Evolutionary conservation across 257 asterid genomes (phyloP).

Genomic region (Solanum medicagineum): DNA sequence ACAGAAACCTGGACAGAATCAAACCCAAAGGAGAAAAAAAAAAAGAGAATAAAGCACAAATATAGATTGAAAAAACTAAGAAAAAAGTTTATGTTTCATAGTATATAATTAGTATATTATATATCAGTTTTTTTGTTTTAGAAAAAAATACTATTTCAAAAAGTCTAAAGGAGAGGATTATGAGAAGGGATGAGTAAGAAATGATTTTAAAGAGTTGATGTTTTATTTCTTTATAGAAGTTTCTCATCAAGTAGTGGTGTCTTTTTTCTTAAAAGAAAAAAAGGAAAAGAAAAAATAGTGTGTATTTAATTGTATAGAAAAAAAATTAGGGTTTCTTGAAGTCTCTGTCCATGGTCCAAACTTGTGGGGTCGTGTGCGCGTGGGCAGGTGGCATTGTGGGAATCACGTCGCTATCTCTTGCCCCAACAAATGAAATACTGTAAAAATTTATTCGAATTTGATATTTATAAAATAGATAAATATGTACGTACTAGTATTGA

Average conservation of each 20-base stretch:
- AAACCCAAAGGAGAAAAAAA: not conserved
- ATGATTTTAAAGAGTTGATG: not conserved
- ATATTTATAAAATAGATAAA: too few relatives aligned
- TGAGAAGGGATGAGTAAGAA: not conserved
- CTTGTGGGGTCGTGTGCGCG: conserved; percentile 40
- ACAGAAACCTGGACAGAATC: conserved; percentile 1
- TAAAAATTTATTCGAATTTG: not conserved
- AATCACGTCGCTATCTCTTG: conserved; percentile 35
- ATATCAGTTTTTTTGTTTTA: not conserved
- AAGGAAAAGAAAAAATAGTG: not conserved
- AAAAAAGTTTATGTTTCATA: not conserved
- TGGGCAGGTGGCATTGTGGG: conserved; percentile 21
- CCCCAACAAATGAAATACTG: not conserved
- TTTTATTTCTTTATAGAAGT: not conserved
- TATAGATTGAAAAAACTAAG: not conserved
- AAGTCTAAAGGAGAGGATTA: not conserved
- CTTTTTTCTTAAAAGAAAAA: not conserved
- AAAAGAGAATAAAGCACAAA: conserved; percentile 8
- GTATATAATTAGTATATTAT: not conserved
- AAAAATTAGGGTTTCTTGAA: conserved; percentile 30
- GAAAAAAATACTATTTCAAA: not conserved
- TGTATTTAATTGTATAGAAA: not conserved
- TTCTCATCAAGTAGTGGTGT: not conserved
- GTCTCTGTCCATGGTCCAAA: not conserved
- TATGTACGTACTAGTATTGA: too few relatives aligned